Conservation (phyloP, 768 basidiomycete genomes). For the Lactarius hengduanensis region DNA sequence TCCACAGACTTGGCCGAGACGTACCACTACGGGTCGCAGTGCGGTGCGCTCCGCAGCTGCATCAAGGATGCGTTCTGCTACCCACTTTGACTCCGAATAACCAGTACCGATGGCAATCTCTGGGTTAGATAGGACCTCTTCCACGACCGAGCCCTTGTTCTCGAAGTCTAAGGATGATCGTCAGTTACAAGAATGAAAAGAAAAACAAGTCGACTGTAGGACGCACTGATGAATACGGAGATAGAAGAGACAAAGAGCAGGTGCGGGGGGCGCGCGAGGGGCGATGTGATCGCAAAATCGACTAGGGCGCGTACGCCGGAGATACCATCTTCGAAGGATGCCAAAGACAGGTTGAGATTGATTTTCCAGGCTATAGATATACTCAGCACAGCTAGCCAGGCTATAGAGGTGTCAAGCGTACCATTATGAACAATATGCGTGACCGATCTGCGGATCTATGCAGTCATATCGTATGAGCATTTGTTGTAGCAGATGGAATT, state of each 20-base stretch:
- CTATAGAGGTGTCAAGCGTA: not conserved
- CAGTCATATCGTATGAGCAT: conserved; percentile 2
- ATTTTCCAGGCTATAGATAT: conserved; percentile 30
- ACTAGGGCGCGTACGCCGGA: conserved; percentile 27
- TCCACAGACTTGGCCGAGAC: conserved; percentile 35
- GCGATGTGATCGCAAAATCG: conserved; percentile 30
- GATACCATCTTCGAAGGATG: conserved; percentile 31
- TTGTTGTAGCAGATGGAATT: not conserved
- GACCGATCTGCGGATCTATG: conserved; percentile 22
- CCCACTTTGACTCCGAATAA: conserved; percentile 33
- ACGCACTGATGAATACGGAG: conserved; percentile 30
- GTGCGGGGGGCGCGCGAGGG: conserved; percentile 22
- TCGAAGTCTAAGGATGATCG: conserved; percentile 27
- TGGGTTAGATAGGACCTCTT: conserved; percentile 25
- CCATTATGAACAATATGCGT: conserved; percentile 32
- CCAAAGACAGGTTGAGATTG: conserved; percentile 30
- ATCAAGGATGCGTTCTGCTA: conserved; percentile 30
- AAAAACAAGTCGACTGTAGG: not conserved
- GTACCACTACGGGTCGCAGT: conserved; percentile 27
- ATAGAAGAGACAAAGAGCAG: conserved; percentile 33
- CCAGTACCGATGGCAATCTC: conserved; percentile 27
- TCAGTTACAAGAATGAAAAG: not conserved
- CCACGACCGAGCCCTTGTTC: conserved; percentile 27
- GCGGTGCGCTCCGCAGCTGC: conserved; percentile 27
- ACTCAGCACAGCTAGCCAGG: not conserved